A percentile compares a stretch with the other conserved stretches of the same genome.
These are phyloP conservation scores for Xerocomellus intermedius DNA, from an alignment of 768 basidiomycete genomes.

Conservation along the genomic window DNA sequence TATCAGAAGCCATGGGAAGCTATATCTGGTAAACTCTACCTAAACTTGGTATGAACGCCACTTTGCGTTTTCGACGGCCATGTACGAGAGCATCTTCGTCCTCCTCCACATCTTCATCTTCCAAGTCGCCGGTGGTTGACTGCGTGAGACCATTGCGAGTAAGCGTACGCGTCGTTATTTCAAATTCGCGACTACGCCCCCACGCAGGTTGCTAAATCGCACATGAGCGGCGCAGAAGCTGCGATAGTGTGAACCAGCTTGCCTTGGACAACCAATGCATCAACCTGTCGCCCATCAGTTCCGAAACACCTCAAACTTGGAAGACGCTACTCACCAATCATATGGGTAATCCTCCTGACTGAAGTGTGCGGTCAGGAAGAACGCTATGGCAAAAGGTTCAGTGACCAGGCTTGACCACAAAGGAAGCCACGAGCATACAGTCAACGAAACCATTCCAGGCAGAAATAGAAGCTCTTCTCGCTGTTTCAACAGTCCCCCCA, in stretches of 20 bases:
- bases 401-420: background rate
- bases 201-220: slow-evolving; percentile 77
- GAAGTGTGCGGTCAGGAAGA: slow-evolving; percentile 88
- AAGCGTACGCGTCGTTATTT: slow-evolving; percentile 79
- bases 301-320: background rate
- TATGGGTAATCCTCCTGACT: slow-evolving; percentile 86
- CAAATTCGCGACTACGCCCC: slow-evolving; percentile 86
- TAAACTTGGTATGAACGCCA: slow-evolving; percentile 83
- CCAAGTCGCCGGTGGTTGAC: slow-evolving; percentile 71
- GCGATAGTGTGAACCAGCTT: slow-evolving; percentile 10
- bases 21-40: slow-evolving; percentile 44
- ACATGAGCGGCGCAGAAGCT: slow-evolving; percentile 16
- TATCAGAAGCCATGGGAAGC: slow-evolving; percentile 15
- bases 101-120: slow-evolving; percentile 73
- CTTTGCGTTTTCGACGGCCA: slow-evolving; percentile 72
- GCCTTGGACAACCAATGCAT: slow-evolving; percentile 91
- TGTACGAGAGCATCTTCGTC: slow-evolving; percentile 58
- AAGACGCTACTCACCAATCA: slow-evolving; percentile 57
- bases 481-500: slow-evolving; percentile 86
- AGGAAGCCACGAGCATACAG: slow-evolving; percentile 42
- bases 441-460: slow-evolving; percentile 91
- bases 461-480: slow-evolving; percentile 73
- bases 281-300: slow-evolving; percentile 47
- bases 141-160: slow-evolving; percentile 64
- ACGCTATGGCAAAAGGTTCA: slow-evolving; percentile 46